A percentile compares a stretch with the other conserved stretches of the same genome.
Evolutionary conservation across 2,329 filamentous ascomycete genomes (phyloP).

Genomic region (Phoma sp.): DNA sequence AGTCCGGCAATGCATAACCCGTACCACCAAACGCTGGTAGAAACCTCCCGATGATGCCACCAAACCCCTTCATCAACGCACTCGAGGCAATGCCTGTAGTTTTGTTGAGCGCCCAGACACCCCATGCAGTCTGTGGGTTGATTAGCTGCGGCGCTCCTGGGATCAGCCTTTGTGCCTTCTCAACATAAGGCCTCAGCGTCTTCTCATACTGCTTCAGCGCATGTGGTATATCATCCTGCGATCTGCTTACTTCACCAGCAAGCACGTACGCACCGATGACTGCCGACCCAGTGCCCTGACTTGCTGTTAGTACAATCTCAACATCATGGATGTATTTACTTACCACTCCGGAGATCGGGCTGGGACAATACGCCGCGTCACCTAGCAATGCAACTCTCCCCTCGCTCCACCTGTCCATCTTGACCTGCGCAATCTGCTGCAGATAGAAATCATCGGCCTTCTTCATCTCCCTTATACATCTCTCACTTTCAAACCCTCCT

Average conservation of each 20-base stretch:
- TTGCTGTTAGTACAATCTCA: not conserved
- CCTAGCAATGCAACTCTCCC: conserved; percentile 47
- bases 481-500: conserved; percentile 49
- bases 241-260: conserved; percentile 44
- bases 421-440: conserved; percentile 50
- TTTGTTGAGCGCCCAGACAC: conserved; percentile 27
- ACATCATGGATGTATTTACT: not conserved
- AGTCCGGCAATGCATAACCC: conserved; percentile 22
- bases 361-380: conserved; percentile 50
- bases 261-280: conserved; percentile 50
- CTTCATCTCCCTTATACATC: conserved; percentile 50
- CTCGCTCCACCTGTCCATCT: conserved; percentile 43
- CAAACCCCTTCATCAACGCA: conserved; percentile 15
- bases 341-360: conserved; percentile 38
- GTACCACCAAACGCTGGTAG: conserved; percentile 26
- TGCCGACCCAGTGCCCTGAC: conserved; percentile 39
- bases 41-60: conserved; percentile 18
- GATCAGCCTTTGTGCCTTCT: conserved; percentile 31
- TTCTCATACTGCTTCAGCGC: conserved; percentile 35
- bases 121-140: conserved; percentile 36
- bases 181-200: conserved; percentile 27
- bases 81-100: conserved; percentile 25
- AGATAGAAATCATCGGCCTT: conserved; percentile 54
- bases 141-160: conserved; percentile 34
- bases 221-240: conserved; percentile 24